Conservation (phyloP, 139 green algal genomes). For the Chlorella sp. region DNA sequence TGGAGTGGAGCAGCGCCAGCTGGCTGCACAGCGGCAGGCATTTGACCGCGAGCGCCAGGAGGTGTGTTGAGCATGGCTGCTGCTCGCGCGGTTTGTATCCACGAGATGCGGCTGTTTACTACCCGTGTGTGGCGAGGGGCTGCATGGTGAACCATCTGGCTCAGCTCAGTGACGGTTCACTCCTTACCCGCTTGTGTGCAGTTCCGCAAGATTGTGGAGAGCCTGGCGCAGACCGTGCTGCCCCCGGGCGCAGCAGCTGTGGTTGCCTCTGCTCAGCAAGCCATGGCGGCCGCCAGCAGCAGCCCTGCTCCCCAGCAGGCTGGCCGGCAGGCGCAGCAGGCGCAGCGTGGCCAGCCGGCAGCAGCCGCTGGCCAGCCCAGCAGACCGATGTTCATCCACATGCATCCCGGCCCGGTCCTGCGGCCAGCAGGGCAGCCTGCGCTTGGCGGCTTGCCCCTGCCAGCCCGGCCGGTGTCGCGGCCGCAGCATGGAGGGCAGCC, state of each 20-base stretch:
- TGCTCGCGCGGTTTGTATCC: background rate
- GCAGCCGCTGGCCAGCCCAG: background rate
- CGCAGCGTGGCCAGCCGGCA: background rate
- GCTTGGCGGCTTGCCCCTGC: no score
- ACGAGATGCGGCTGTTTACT: background rate
- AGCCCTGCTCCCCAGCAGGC: background rate
- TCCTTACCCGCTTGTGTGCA: no score
- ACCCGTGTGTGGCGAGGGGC: background rate
- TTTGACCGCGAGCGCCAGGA: background rate
- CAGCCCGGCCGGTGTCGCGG: no score
- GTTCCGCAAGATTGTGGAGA: slow-evolving; percentile 10
- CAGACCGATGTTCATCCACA: no score
- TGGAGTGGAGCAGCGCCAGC: background rate
- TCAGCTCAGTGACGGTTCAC: no score
- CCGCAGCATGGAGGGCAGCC: no score
- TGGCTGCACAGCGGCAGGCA: background rate
- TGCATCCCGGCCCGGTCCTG: no score
- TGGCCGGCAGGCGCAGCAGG: background rate
- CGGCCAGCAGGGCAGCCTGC: no score
- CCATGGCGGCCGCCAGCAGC: background rate
- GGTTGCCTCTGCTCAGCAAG: background rate
- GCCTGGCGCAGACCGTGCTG: slow-evolving; percentile 9
- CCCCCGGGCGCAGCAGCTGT: background rate
- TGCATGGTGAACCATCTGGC: no score
- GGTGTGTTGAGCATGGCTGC: background rate